Conservation (phyloP, 805 yeast genomes). For the Osmozyma mogii region DNA sequence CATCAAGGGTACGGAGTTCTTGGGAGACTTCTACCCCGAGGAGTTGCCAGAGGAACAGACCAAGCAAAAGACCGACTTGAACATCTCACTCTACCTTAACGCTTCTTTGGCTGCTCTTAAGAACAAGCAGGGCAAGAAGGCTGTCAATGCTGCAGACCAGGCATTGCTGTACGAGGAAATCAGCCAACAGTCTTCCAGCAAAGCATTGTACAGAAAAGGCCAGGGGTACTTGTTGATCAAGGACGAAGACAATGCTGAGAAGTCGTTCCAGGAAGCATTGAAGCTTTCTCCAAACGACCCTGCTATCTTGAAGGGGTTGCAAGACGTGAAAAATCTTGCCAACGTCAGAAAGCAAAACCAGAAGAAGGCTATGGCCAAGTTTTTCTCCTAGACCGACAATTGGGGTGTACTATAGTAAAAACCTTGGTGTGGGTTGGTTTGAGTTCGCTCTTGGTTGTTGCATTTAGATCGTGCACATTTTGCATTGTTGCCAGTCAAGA, state of each 20-base stretch:
- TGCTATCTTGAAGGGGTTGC: slow-evolving; percentile 58
- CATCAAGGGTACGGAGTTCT: slow-evolving; percentile 60
- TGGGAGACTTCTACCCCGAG: slow-evolving; percentile 68
- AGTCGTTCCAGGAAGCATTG: slow-evolving; percentile 59
- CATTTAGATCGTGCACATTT: no score
- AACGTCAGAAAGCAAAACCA: slow-evolving; percentile 57
- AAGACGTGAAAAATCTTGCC: slow-evolving; percentile 46
- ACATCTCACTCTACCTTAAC: slow-evolving; percentile 61
- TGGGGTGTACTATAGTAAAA: background rate
- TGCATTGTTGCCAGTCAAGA: no score
- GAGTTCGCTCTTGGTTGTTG: no score
- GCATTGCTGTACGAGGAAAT: slow-evolving; percentile 56
- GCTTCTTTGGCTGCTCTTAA: slow-evolving; percentile 70
- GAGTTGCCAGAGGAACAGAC: slow-evolving; percentile 51
- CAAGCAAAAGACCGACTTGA: slow-evolving; percentile 42
- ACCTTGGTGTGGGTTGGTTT: no score
- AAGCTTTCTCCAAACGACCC: slow-evolving; percentile 61
- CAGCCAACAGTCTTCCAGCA: slow-evolving; percentile 65
- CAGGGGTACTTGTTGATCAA: slow-evolving; percentile 56
- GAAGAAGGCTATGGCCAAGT: slow-evolving; percentile 66
- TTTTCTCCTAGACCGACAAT: slow-evolving; percentile 32
- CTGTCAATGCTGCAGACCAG: slow-evolving; percentile 51
- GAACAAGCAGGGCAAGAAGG: slow-evolving; percentile 44
- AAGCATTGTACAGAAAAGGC: slow-evolving; percentile 84
- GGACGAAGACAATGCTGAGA: slow-evolving; percentile 64